A percentile compares a stretch with the other conserved stretches of the same genome.
Conservation (phyloP, 2,329 filamentous ascomycete genomes). For the Coleophoma cylindrospora region DNA sequence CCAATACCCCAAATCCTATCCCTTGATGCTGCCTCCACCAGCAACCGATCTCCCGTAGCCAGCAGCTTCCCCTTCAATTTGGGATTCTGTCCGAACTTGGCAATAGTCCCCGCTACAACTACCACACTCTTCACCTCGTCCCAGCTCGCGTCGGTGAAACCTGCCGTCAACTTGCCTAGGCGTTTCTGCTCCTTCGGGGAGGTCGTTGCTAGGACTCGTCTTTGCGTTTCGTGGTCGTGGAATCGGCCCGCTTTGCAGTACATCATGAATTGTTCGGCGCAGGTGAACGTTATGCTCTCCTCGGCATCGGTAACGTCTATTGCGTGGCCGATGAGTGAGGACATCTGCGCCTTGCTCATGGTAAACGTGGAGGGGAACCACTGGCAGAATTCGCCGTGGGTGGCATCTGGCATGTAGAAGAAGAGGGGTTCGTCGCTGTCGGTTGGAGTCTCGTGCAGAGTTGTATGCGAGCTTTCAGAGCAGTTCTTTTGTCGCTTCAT, state of each 20-base stretch:
- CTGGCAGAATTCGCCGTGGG: no score
- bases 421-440: no score
- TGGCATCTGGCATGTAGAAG: no score
- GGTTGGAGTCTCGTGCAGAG: no score
- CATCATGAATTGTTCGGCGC: slow-evolving; percentile 30
- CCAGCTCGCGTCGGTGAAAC: slow-evolving; percentile 25
- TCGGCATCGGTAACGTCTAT: no score
- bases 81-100: slow-evolving; percentile 28
- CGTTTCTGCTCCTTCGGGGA: slow-evolving; percentile 25
- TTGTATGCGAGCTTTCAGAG: no score
- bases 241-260: slow-evolving; percentile 34
- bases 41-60: slow-evolving; percentile 24
- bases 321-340: no score
- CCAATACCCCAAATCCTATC: slow-evolving; percentile 32
- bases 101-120: slow-evolving; percentile 26
- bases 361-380: no score
- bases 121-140: slow-evolving; percentile 16
- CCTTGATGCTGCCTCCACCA: slow-evolving; percentile 25
- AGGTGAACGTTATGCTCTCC: no score
- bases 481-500: no score
- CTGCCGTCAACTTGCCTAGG: slow-evolving; percentile 21
- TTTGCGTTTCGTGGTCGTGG: slow-evolving; percentile 20
- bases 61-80: slow-evolving; percentile 24
- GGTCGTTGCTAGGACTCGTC: slow-evolving; percentile 19
- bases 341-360: no score